These are phyloP conservation scores for Perkinsus olseni DNA, from an alignment of 169 alveolate genomes.

Conservation along the genomic window DNA sequence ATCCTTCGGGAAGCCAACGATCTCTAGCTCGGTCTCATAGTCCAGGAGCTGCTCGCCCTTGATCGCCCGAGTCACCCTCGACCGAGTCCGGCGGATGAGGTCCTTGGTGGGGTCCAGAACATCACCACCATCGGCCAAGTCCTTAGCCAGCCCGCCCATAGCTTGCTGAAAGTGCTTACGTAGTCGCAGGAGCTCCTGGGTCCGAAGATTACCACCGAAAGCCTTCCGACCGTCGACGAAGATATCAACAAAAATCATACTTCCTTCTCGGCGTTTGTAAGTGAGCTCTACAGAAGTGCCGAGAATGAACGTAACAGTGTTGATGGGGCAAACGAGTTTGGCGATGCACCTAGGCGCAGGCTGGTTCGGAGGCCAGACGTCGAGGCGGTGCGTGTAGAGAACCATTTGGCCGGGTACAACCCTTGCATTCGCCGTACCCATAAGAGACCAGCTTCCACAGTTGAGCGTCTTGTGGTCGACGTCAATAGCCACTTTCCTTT, in stretches of 20 bases:
- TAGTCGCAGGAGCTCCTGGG: neutral
- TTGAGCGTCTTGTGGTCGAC: neutral
- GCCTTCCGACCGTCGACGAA: neutral
- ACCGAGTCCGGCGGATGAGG: neutral
- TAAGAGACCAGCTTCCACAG: neutral
- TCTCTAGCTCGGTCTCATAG: neutral
- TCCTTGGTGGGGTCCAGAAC: neutral
- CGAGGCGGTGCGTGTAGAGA: neutral
- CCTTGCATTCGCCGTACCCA: neutral
- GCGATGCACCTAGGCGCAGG: neutral
- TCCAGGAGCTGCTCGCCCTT: neutral
- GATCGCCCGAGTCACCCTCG: neutral
- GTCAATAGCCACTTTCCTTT: neutral
- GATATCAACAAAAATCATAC: neutral
- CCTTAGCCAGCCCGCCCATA: neutral
- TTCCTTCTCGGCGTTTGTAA: neutral
- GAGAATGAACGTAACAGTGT: neutral
- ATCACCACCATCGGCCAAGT: neutral
- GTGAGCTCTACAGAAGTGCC: neutral
- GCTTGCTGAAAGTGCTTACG: neutral
- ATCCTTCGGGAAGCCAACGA: neutral
- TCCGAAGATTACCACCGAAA: neutral
- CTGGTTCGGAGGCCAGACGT: neutral
- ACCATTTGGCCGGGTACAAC: neutral
- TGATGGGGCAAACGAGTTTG: neutral